phyloP scores from a whole-genome alignment of 306 rosid species.

The Purshia tridentata region DNA sequence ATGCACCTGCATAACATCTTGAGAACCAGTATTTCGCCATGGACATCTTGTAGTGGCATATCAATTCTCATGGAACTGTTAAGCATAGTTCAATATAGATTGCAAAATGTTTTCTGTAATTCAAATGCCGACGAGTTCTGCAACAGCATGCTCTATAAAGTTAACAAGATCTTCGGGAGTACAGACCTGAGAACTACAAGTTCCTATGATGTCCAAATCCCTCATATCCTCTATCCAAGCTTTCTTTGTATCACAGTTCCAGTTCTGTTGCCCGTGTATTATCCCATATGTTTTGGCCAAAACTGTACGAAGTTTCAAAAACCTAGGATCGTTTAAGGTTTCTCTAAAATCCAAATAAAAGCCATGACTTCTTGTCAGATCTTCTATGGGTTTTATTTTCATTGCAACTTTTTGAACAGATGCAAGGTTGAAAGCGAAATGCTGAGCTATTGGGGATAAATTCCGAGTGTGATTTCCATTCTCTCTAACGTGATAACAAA shows the following conservation, averaged over 20 bases:
- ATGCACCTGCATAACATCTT: not conserved
- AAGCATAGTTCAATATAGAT: constrained; percentile 1
- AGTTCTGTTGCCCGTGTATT: constrained; percentile 37
- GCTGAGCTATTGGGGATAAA: constrained; percentile 40
- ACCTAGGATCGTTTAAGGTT: constrained; percentile 48
- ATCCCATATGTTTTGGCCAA: constrained; percentile 47
- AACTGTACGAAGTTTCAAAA: constrained; percentile 42
- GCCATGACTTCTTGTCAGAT: constrained; percentile 49
- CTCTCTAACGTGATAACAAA: constrained; percentile 39
- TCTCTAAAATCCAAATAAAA: constrained; percentile 49
- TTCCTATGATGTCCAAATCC: constrained; percentile 37
- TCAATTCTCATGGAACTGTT: constrained; percentile 12
- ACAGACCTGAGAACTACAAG: constrained; percentile 37
- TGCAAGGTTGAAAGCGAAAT: constrained; percentile 59
- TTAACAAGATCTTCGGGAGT: constrained; percentile 57
- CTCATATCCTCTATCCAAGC: constrained; percentile 35
- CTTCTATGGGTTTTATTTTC: constrained; percentile 46
- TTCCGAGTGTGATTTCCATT: constrained; percentile 16
- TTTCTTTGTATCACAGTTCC: constrained; percentile 27
- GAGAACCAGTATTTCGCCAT: constrained; percentile 8
- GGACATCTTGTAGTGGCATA: constrained; percentile 21
- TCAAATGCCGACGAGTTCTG: constrained; percentile 23
- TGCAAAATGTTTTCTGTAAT: constrained; percentile 6
- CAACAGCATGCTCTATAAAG: constrained; percentile 38
- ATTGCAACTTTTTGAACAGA: constrained; percentile 40